These are phyloP conservation scores for Penicillium alfredii DNA, from an alignment of 495 filamentous ascomycete species.

Conservation along the genomic window DNA sequence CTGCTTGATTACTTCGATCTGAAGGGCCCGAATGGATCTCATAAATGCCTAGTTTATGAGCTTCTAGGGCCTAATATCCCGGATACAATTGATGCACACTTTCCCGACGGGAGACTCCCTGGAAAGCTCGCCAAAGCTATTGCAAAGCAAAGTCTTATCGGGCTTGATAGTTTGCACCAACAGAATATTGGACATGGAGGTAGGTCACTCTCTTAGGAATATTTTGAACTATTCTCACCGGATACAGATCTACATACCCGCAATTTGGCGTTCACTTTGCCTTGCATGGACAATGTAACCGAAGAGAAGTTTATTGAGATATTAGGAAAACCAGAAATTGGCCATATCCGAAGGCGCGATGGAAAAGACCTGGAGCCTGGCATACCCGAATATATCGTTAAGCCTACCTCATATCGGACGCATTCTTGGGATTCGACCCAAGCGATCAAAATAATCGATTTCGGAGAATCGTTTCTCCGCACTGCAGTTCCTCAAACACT, in stretches of 20 bases:
- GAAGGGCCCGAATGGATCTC: conserved; percentile 39
- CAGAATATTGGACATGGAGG: conserved; percentile 40
- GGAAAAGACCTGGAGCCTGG: conserved; percentile 23
- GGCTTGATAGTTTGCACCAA: conserved; percentile 37
- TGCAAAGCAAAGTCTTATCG: conserved; percentile 36
- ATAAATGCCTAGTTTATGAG: conserved; percentile 43
- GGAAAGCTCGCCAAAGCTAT: conserved; percentile 37
- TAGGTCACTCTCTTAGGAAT: conserved; percentile 14
- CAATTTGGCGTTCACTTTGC: conserved; percentile 41
- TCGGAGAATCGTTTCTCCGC: conserved; percentile 37
- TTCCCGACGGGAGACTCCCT: conserved; percentile 31
- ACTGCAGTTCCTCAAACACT: conserved; percentile 21
- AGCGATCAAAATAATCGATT: conserved; percentile 36
- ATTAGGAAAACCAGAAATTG: conserved; percentile 33
- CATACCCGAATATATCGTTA: conserved; percentile 35
- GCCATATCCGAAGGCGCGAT: conserved; percentile 26
- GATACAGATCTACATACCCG: conserved; percentile 40
- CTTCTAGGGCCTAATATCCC: conserved; percentile 37
- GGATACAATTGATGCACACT: conserved; percentile 22
- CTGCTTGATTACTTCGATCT: conserved; percentile 37
- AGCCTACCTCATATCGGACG: conserved; percentile 17
- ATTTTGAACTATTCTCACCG: conserved; percentile 12
- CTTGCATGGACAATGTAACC: conserved; percentile 14
- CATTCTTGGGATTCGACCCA: conserved; percentile 15
- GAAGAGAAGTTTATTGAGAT: conserved; percentile 29